phyloP scores from a whole-genome alignment of 768 basidiomycete species.

The Suillus discolor region DNA sequence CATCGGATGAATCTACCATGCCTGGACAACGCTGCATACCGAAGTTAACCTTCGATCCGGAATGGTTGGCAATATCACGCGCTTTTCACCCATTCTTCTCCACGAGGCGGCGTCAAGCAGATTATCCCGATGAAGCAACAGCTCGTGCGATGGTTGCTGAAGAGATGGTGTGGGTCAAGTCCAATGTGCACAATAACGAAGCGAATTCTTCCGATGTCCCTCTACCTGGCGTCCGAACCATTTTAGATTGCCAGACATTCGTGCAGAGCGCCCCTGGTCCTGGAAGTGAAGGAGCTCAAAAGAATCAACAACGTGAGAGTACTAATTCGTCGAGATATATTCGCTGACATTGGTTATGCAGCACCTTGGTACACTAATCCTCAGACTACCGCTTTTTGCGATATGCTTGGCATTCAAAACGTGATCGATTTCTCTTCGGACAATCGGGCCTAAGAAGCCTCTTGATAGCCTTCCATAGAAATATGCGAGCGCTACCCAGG shows the following conservation, averaged over 20 bases:
- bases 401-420: constrained; percentile 78
- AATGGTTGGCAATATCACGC: constrained; percentile 93
- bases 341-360: constrained; percentile 30
- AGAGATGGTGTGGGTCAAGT: constrained; percentile 69
- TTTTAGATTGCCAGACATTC: constrained; percentile 69
- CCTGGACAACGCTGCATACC: constrained; percentile 27
- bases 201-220: constrained; percentile 16
- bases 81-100: constrained; percentile 84
- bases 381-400: constrained; percentile 86
- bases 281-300: constrained; percentile 39
- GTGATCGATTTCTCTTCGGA: constrained; percentile 48
- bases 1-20: constrained; percentile 15
- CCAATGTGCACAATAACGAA: constrained; percentile 46
- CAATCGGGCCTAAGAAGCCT: not conserved
- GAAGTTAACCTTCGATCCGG: constrained; percentile 72
- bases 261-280: constrained; percentile 64
- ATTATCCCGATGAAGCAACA: constrained; percentile 61
- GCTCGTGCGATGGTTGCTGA: constrained; percentile 53
- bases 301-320: constrained; percentile 42
- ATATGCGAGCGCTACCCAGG: not conserved
- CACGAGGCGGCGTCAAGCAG: constrained; percentile 44
- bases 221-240: constrained; percentile 29
- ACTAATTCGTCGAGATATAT: not conserved
- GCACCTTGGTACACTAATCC: constrained; percentile 83
- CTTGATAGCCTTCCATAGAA: not conserved